phyloP scores from a whole-genome alignment of 1,284 basidiomycete species.

The Irpex sp. region DNA sequence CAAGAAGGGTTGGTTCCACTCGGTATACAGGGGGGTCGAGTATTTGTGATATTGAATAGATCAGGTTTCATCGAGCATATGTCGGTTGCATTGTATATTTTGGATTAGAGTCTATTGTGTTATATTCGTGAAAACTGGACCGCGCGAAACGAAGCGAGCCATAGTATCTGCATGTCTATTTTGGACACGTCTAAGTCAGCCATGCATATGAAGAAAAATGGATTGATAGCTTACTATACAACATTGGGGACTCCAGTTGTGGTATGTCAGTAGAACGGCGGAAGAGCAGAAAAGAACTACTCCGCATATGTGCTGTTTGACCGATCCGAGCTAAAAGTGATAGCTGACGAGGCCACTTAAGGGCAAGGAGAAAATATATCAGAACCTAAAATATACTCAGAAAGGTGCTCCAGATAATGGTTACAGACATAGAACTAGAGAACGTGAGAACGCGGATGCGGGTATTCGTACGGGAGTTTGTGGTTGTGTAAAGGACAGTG shows the following conservation, averaged over 20 bases:
- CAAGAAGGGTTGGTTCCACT: constrained; percentile 10
- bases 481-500: constrained; percentile 1
- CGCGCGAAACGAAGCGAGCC: too few relatives aligned
- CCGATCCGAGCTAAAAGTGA: too few relatives aligned
- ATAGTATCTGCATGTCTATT: too few relatives aligned
- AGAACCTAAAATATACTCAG: background rate
- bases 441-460: background rate
- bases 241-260: too few relatives aligned
- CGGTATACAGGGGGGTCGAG: constrained; percentile 8
- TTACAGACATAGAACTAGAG: background rate
- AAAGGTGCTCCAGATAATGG: background rate
- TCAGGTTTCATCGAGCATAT: too few relatives aligned
- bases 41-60: background rate
- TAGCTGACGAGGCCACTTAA: background rate
- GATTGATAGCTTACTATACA: too few relatives aligned
- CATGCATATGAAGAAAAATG: too few relatives aligned
- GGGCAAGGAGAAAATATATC: background rate
- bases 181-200: too few relatives aligned
- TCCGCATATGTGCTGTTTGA: background rate
- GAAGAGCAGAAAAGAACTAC: background rate
- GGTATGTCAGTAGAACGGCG: background rate
- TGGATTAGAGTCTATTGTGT: too few relatives aligned
- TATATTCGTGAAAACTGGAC: too few relatives aligned
- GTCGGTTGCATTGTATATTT: too few relatives aligned
- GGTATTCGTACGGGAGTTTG: background rate